phyloP scores from a whole-genome alignment of 2,329 filamentous ascomycete genomes.

The Amylocarpus encephaloides region DNA sequence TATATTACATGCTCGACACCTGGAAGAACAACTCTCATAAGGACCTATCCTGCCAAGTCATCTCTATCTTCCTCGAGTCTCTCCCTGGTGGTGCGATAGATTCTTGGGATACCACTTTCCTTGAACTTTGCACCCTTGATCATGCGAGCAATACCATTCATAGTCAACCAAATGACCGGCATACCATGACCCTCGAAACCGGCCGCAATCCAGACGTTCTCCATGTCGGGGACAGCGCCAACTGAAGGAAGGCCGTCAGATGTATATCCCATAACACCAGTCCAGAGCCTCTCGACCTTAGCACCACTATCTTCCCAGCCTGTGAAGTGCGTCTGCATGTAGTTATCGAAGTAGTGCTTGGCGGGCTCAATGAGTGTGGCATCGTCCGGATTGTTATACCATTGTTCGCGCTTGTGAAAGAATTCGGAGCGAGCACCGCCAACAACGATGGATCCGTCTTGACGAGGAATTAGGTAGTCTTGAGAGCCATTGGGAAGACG shows the following conservation, averaged over 20 bases:
- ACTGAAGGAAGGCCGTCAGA: constrained; percentile 39
- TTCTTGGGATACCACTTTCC: not conserved
- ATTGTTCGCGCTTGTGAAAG: constrained; percentile 28
- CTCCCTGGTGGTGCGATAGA: constrained; percentile 1
- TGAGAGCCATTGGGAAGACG: constrained; percentile 45
- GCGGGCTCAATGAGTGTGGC: constrained; percentile 37
- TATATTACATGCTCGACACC: no score
- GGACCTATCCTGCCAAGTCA: not conserved
- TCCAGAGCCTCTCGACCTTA: constrained; percentile 28
- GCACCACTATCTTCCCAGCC: constrained; percentile 43
- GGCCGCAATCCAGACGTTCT: constrained; percentile 39
- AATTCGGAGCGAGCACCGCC: constrained; percentile 38
- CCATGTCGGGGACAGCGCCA: constrained; percentile 36
- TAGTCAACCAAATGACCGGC: constrained; percentile 27
- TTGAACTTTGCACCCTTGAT: not conserved
- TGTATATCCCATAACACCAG: constrained; percentile 36
- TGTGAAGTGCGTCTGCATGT: constrained; percentile 42
- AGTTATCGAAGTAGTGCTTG: constrained; percentile 39
- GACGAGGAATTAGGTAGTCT: constrained; percentile 38
- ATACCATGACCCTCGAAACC: constrained; percentile 49
- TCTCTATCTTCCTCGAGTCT: not conserved
- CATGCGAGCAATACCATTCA: not conserved
- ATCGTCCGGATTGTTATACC: constrained; percentile 44
- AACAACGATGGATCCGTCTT: constrained; percentile 31
- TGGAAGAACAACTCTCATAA: no score